These are phyloP conservation scores for Solanum gandarillasii DNA, from an alignment of 257 asterid genomes.

Conservation along the genomic window DNA sequence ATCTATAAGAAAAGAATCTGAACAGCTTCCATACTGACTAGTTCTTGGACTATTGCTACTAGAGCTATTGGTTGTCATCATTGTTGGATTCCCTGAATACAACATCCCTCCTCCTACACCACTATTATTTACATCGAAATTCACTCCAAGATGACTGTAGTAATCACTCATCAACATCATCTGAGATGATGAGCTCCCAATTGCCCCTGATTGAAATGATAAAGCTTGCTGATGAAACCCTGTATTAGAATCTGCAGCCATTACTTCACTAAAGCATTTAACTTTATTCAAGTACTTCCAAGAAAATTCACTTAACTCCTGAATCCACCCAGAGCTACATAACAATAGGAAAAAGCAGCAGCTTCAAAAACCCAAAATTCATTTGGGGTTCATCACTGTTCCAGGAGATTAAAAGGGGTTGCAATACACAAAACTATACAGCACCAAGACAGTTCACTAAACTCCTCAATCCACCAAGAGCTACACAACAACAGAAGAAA, in stretches of 20 bases:
- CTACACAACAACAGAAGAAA: not conserved
- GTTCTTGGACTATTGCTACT: conserved; percentile 12
- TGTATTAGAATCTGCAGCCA: conserved; percentile 57
- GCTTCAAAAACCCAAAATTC: not conserved
- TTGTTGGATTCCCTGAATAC: conserved; percentile 25
- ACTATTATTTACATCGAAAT: conserved; percentile 21
- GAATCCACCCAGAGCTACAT: not conserved
- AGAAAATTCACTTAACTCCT: not conserved
- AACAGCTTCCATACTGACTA: conserved; percentile 25
- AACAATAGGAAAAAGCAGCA: not conserved
- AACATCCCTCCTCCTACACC: conserved; percentile 25
- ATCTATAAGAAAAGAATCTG: conserved; percentile 41
- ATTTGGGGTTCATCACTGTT: not conserved
- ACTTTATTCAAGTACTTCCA: not conserved
- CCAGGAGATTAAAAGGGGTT: not conserved
- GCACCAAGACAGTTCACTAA: not conserved
- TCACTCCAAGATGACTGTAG: conserved; percentile 17
- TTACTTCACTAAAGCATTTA: conserved; percentile 5
- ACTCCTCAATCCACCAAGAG: not conserved
- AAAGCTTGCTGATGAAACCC: conserved; percentile 41
- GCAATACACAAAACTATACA: not conserved
- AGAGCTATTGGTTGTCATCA: not conserved
- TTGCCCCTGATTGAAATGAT: conserved; percentile 29
- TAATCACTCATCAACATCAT: conserved; percentile 41
- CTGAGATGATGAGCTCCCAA: conserved; percentile 23